phyloP scores from a whole-genome alignment of 768 basidiomycete species.

The Xerocomus potaroensis region DNA sequence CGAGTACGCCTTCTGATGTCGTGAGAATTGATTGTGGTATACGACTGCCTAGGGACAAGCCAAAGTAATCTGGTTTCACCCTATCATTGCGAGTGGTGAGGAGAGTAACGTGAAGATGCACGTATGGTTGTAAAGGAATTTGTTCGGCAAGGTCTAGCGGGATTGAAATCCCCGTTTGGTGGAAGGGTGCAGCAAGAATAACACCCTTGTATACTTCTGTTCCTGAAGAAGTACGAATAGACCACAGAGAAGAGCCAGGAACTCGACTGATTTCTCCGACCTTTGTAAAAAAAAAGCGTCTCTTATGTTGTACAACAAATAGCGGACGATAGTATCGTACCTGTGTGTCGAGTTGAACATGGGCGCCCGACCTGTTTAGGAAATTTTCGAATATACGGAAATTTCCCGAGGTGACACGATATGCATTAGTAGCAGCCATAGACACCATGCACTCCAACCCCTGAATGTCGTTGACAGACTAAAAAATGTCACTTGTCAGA shows the following conservation, averaged over 20 bases:
- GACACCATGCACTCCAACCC: conserved; percentile 68
- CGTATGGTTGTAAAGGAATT: conserved; percentile 71
- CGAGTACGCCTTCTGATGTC: conserved; percentile 54
- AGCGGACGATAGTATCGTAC: conserved; percentile 34
- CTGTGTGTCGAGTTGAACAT: conserved; percentile 63
- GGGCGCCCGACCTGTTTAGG: conserved; percentile 63
- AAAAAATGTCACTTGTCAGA: conserved; percentile 2
- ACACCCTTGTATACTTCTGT: conserved; percentile 61
- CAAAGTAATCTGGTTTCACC: conserved; percentile 68
- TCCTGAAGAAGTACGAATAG: conserved; percentile 45
- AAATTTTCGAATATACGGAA: conserved; percentile 83
- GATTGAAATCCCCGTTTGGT: conserved; percentile 57
- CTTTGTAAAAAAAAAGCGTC: conserved; percentile 27
- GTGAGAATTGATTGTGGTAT: conserved; percentile 71
- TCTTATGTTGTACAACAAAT: background rate
- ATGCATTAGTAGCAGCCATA: conserved; percentile 68
- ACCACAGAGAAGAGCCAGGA: conserved; percentile 48
- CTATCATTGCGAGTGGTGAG: conserved; percentile 69
- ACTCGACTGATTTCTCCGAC: conserved; percentile 49
- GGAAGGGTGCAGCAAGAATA: conserved; percentile 85
- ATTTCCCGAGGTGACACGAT: conserved; percentile 73
- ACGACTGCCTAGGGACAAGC: conserved; percentile 37
- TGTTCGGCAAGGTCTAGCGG: conserved; percentile 44
- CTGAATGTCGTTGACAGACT: conserved; percentile 72
- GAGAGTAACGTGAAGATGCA: conserved; percentile 84